A percentile compares a stretch with the other conserved stretches of the same genome.
Conservation (phyloP, 2,329 filamentous ascomycete species). For the Aspergillus sp. region DNA sequence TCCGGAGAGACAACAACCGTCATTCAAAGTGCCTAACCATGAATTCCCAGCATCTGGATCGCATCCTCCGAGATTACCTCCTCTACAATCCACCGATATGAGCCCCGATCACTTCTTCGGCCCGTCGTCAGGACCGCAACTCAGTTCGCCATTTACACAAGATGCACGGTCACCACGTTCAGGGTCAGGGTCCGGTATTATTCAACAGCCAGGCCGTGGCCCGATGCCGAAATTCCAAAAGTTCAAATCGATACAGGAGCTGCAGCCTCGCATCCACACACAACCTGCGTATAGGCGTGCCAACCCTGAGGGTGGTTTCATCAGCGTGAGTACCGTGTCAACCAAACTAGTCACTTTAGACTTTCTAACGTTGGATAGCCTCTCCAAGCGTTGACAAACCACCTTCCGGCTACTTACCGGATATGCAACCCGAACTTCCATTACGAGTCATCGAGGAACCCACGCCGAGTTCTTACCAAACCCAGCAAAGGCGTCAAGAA, state of each 20-base stretch:
- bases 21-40: not conserved
- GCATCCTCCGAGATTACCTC: constrained; percentile 67
- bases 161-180: constrained; percentile 52
- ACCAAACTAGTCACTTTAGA: not conserved
- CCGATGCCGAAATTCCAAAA: constrained; percentile 87
- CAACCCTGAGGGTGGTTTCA: constrained; percentile 95
- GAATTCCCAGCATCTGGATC: constrained; percentile 42
- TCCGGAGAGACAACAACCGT: not conserved
- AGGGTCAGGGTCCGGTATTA: constrained; percentile 49
- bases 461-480: constrained; percentile 91
- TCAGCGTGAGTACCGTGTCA: constrained; percentile 68
- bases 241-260: constrained; percentile 68
- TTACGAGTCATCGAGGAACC: constrained; percentile 97
- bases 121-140: constrained; percentile 66
- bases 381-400: constrained; percentile 89
- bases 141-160: constrained; percentile 66
- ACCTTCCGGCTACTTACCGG: constrained; percentile 91
- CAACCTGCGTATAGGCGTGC: constrained; percentile 91
- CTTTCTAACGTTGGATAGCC: constrained; percentile 57
- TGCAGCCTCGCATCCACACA: constrained; percentile 78
- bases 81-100: constrained; percentile 68
- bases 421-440: constrained; percentile 99
- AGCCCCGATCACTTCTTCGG: constrained; percentile 69
- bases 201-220: constrained; percentile 53
- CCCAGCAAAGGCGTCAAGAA: constrained; percentile 98